Evolutionary conservation across 208 protist genomes (phyloP).

Genomic region (Tritrichomonas musculus): DNA sequence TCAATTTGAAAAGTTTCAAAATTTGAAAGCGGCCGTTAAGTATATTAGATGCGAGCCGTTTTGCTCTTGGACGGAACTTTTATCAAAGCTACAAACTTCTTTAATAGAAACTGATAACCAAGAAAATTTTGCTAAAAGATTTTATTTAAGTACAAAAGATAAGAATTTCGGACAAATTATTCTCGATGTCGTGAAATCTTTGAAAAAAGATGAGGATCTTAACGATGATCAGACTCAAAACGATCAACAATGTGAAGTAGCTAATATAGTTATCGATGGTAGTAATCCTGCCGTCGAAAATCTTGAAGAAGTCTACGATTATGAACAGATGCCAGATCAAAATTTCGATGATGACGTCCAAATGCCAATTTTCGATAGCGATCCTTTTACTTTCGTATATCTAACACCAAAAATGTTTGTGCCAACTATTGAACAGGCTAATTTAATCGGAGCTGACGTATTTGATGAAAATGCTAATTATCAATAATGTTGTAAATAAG

Average conservation of each 20-base stretch:
- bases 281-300: no score
- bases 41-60: background rate
- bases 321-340: background rate
- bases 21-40: background rate
- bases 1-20: background rate
- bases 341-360: no score
- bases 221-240: background rate
- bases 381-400: background rate
- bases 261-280: no score
- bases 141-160: no score
- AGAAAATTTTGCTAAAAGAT: background rate
- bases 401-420: background rate
- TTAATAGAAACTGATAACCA: background rate
- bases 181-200: background rate
- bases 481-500: no score
- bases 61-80: background rate
- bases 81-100: background rate
- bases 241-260: background rate
- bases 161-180: background rate
- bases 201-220: background rate
- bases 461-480: background rate
- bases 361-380: background rate
- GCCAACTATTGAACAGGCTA: background rate
- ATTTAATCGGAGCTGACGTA: background rate
- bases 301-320: background rate